Evolutionary conservation across 768 basidiomycete genomes (phyloP).

Genomic region (Boletus rufocinnamomeus): DNA sequence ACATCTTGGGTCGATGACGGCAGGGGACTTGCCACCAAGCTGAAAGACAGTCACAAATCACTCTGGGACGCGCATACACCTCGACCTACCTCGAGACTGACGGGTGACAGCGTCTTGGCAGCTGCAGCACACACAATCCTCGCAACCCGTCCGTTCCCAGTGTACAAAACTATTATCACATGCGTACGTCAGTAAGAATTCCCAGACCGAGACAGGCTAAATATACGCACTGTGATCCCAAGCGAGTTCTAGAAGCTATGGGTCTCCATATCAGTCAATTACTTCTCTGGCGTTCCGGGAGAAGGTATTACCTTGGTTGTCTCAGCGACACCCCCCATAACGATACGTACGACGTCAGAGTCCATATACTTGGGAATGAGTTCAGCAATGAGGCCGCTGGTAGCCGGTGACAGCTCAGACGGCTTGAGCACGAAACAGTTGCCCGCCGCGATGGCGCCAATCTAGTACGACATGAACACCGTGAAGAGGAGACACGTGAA

Average conservation of each 20-base stretch:
- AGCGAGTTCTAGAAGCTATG: constrained; percentile 67
- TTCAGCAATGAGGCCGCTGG: constrained; percentile 60
- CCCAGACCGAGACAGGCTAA: background rate
- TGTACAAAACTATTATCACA: constrained; percentile 46
- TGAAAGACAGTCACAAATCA: constrained; percentile 21
- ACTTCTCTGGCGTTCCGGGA: background rate
- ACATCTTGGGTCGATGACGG: constrained; percentile 67
- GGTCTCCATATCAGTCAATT: background rate
- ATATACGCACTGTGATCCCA: constrained; percentile 58
- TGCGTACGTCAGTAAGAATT: background rate
- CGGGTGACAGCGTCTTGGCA: constrained; percentile 72
- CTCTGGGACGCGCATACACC: background rate
- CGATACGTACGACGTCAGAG: constrained; percentile 57
- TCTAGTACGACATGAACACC: constrained; percentile 31
- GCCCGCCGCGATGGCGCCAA: constrained; percentile 79
- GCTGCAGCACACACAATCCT: constrained; percentile 72
- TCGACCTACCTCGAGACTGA: constrained; percentile 52
- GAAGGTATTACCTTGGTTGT: constrained; percentile 48
- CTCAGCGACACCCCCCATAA: constrained; percentile 68
- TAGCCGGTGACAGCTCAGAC: constrained; percentile 64
- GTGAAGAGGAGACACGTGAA: background rate
- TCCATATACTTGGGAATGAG: constrained; percentile 79
- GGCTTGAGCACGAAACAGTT: constrained; percentile 74
- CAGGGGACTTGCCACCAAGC: constrained; percentile 77
- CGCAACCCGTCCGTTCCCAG: constrained; percentile 62